Evolutionary conservation across 768 basidiomycete genomes (phyloP).

Genomic region (Auricularia sp.): DNA sequence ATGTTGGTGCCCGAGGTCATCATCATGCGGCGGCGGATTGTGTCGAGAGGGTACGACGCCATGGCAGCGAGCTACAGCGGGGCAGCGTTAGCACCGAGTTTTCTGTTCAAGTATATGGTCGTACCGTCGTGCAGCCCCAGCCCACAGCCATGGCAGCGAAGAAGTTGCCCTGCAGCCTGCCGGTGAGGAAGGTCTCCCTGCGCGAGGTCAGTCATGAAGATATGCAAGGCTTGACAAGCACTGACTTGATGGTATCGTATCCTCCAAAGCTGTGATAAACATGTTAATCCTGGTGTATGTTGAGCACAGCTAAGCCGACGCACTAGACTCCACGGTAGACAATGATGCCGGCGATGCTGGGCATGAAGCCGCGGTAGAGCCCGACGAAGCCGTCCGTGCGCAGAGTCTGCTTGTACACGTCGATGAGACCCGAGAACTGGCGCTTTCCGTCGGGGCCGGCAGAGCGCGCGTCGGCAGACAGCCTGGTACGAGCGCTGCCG

Average conservation of each 20-base stretch:
- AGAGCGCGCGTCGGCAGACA: conserved; percentile 31
- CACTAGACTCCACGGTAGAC: conserved; percentile 37
- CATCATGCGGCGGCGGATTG: conserved; percentile 38
- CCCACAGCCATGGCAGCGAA: conserved; percentile 31
- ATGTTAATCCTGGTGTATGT: too few species aligned
- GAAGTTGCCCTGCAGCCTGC: conserved; percentile 29
- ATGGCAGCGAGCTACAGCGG: conserved; percentile 24
- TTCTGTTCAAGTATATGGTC: not conserved
- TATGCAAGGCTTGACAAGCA: not conserved
- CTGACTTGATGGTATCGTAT: conserved; percentile 27
- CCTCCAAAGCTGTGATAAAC: conserved; percentile 27
- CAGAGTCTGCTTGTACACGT: conserved; percentile 35
- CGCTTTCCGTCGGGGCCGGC: conserved; percentile 27
- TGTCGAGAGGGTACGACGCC: conserved; percentile 34
- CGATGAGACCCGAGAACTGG: conserved; percentile 31
- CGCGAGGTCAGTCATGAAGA: not conserved
- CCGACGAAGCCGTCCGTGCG: conserved; percentile 30
- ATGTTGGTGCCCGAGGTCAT: conserved; percentile 32
- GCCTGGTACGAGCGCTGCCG: conserved; percentile 29
- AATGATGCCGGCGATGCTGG: conserved; percentile 31
- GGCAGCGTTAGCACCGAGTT: not conserved
- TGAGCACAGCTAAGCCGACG: conserved; percentile 7
- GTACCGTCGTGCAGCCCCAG: conserved; percentile 31
- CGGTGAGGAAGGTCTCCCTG: conserved; percentile 29
- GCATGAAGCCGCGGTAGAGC: conserved; percentile 33